Base-by-base conservation (phyloP, 2,329 filamentous ascomycete genomes). In the Botrytis squamosa region DNA sequence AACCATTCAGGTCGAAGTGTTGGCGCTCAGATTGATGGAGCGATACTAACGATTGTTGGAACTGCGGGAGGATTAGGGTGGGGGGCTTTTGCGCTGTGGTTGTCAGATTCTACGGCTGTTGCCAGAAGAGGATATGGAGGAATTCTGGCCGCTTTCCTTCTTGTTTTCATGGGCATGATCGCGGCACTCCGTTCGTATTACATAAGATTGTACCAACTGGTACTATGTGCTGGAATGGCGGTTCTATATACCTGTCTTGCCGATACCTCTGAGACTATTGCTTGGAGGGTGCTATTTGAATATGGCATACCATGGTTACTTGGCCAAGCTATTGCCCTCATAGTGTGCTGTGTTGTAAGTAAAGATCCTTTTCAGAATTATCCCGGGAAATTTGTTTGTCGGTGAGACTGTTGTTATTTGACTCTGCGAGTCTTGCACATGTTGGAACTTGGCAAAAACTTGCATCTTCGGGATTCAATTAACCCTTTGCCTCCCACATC, bases 1-100 rank as follows among this genome's bases (percentile, higher is more conserved):
- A 90, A 89, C 74, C 88, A 90, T 76, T 84, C 88, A 4, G 87
- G 86, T 36, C 83, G 88, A 55, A 85, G 86, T 1, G 77, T 89
- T 70, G 88, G 88, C 9, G 85, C 87, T 20, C 88, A 90, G 76
- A 79, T 90, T 36, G 88, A 90, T 77, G 88, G 88, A 2, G 81
- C 85, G 6, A 72, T 88, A 60, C 80, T 87, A 33, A 89, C 87
- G 8, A 85, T 84, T n/a, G 44, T 87, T 9, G 88, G 88, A 4
- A 86, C 86, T 1, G 85, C 85, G 8, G 82, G 84, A 44, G 88
- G 88, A 1, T 79, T 90, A 12, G 87, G 84, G 20, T 89, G 88
- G 85, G 88, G 88, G 4, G 82, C 84, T 12, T 82, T 89, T 65
- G 88, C 85, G 0, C 79, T 90, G 7, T 84, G 87, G 78, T 78